These are phyloP conservation scores for Volvox reticuliferus DNA, from an alignment of 139 green algal species.

Conservation along the genomic window DNA sequence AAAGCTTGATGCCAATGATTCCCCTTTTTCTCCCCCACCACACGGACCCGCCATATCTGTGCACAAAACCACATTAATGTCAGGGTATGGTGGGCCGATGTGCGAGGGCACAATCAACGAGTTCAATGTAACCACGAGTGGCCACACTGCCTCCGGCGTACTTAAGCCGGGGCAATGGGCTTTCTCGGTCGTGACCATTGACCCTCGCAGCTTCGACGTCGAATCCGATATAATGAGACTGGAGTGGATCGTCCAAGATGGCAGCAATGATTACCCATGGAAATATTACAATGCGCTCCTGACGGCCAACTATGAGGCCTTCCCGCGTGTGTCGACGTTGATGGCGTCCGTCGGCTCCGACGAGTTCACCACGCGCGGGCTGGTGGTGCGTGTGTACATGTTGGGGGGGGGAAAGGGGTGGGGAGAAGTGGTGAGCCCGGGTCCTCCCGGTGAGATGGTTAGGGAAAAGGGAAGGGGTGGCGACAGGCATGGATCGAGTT, in stretches of 20 bases:
- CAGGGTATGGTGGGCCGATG: constrained; percentile 23
- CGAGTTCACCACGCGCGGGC: neutral
- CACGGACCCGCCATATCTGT: neutral
- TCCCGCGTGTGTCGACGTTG: constrained; percentile 18
- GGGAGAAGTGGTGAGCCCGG: too few relatives aligned
- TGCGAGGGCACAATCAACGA: constrained; percentile 33
- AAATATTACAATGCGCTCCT: constrained; percentile 50
- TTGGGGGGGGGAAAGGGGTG: neutral
- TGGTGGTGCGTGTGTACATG: neutral
- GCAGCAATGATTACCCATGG: neutral
- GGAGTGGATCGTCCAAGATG: constrained; percentile 49
- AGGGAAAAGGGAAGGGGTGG: neutral
- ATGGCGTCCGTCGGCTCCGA: neutral
- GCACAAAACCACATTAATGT: neutral
- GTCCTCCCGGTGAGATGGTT: too few relatives aligned
- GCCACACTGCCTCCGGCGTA: neutral
- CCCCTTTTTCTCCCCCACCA: neutral
- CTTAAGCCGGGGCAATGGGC: constrained; percentile 47
- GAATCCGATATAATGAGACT: constrained; percentile 8
- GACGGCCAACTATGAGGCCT: constrained; percentile 46
- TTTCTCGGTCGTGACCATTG: constrained; percentile 42
- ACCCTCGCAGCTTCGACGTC: constrained; percentile 20
- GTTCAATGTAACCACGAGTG: neutral
- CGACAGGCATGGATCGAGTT: too few relatives aligned
- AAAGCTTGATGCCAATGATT: too few relatives aligned